These are phyloP conservation scores for Moesziomyces antarcticus DNA, from an alignment of 1,284 basidiomycete species.

Conservation along the genomic window DNA sequence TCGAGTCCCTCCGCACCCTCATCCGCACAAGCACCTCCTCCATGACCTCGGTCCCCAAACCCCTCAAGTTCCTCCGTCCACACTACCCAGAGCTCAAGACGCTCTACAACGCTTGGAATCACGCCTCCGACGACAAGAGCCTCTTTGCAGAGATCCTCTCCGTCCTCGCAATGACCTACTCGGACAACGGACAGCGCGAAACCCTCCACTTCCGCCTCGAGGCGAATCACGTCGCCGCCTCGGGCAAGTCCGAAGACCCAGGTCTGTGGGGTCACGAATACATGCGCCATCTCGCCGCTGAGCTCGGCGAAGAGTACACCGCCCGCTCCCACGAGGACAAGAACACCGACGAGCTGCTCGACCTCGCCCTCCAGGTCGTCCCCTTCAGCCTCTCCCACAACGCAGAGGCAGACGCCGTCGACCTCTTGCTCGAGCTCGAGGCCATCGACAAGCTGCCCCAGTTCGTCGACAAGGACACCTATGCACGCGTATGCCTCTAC, in stretches of 20 bases:
- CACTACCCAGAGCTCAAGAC: conserved; percentile 83
- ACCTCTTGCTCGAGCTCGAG: conserved; percentile 93
- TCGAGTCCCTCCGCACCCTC: conserved; percentile 91
- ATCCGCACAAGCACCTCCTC: conserved; percentile 97
- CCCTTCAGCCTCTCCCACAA: conserved; percentile 93
- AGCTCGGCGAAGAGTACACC: conserved; percentile 92
- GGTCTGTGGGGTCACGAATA: conserved; percentile 99
- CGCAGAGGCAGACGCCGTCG: conserved; percentile 97
- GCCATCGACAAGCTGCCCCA: conserved; percentile 75
- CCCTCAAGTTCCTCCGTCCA: conserved; percentile 96
- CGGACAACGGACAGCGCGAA: conserved; percentile 92
- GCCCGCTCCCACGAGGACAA: conserved; percentile 66
- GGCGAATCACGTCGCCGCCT: conserved; percentile 48
- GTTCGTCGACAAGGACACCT: conserved; percentile 78
- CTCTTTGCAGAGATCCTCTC: conserved; percentile 98
- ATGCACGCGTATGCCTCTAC: conserved; percentile 92
- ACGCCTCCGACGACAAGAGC: conserved; percentile 73
- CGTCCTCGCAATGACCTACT: conserved; percentile 99
- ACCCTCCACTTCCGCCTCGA: conserved; percentile 74
- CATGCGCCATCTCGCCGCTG: conserved; percentile 93
- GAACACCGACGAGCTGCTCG: conserved; percentile 67
- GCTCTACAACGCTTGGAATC: conserved; percentile 60
- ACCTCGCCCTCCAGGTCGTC: conserved; percentile 85
- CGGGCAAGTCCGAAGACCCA: conserved; percentile 73
- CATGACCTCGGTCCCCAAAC: conserved; percentile 99